A percentile compares a stretch with the other conserved stretches of the same genome.
Conservation (phyloP, 1,284 basidiomycete genomes). For the Naganishia cerealis region DNA sequence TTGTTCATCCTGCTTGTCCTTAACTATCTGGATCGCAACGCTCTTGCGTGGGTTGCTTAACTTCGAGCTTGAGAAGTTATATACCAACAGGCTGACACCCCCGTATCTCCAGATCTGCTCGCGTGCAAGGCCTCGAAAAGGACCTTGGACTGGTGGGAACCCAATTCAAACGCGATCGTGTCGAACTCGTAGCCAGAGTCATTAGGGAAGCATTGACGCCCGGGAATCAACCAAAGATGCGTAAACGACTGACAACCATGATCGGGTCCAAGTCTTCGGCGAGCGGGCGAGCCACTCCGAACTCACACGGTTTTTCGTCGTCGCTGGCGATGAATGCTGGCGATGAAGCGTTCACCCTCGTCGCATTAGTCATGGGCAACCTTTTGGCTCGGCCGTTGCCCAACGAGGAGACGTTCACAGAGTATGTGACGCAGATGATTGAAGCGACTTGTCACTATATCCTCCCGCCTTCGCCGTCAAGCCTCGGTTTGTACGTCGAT, state of each 20-base stretch:
- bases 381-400: conserved; percentile 40
- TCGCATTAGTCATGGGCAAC: conserved; percentile 45
- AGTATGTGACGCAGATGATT: conserved; percentile 48
- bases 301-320: neutral
- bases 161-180: conserved; percentile 39
- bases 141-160: conserved; percentile 9
- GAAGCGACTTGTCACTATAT: conserved; percentile 52
- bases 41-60: conserved; percentile 36
- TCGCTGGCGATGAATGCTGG: conserved; percentile 38
- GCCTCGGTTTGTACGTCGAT: conserved; percentile 13
- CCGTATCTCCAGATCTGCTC: conserved; percentile 12
- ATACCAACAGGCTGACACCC: neutral
- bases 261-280: conserved; percentile 7
- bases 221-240: conserved; percentile 18
- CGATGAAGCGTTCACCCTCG: conserved; percentile 47
- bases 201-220: conserved; percentile 46
- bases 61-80: too few species aligned
- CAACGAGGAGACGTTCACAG: conserved; percentile 38
- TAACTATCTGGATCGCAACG: conserved; percentile 50
- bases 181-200: conserved; percentile 50
- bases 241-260: conserved; percentile 18
- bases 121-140: conserved; percentile 21
- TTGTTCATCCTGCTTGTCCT: conserved; percentile 45
- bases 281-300: conserved; percentile 15
- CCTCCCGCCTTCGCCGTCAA: conserved; percentile 40